phyloP scores from a whole-genome alignment of 192 early-diverging fungal genomes.

The Dispira parvispora region DNA sequence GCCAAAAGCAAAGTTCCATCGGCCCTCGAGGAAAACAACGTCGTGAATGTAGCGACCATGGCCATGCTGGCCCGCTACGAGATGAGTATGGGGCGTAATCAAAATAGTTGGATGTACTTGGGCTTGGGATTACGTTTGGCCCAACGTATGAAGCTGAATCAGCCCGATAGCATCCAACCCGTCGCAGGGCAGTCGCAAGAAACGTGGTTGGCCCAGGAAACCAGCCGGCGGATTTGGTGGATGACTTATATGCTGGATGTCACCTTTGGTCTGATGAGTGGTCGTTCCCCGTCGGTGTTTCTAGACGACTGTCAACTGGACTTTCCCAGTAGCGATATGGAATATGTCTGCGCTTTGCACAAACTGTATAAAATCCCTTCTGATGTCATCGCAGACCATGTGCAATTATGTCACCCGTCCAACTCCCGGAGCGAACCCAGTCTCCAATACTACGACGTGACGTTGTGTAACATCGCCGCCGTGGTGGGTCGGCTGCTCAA shows the following conservation, averaged over 20 bases:
- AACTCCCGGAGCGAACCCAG: conserved; percentile 1
- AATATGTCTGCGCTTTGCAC: background rate
- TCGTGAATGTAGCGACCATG: background rate
- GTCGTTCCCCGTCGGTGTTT: background rate
- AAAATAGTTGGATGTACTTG: conserved; percentile 3
- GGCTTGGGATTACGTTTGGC: background rate
- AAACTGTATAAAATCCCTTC: background rate
- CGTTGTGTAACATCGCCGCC: background rate
- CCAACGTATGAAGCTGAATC: background rate
- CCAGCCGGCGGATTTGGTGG: conserved; percentile 2
- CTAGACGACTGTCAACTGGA: conserved; percentile 1
- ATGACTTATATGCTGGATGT: background rate
- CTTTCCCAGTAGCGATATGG: background rate
- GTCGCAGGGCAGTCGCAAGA: background rate
- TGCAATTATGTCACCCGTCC: background rate
- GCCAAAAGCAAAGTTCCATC: background rate
- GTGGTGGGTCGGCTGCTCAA: background rate
- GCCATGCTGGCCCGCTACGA: background rate
- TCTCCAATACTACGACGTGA: background rate
- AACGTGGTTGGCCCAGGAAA: background rate
- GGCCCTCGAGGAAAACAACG: background rate
- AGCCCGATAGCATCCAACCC: background rate
- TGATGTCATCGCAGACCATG: background rate
- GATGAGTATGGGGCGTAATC: background rate
- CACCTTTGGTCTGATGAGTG: background rate